Percentiles rank a stretch among this genome's conserved stretches.
Evolutionary conservation across 179 eudicot species (phyloP).

Genomic region (Carnegiea gigantea): DNA sequence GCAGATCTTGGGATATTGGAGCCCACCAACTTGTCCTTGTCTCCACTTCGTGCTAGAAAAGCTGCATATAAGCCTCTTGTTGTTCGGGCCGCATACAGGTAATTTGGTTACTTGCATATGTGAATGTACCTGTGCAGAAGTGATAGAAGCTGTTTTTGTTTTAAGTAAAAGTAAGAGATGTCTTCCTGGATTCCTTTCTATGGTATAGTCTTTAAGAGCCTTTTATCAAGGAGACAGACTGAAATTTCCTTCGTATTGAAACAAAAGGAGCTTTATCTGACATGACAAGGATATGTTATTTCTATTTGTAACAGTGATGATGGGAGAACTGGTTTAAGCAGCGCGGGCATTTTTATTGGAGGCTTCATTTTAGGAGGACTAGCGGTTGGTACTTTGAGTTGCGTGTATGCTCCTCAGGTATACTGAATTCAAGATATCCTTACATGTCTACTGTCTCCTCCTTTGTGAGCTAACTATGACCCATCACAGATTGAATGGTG

Average conservation of each 20-base stretch:
- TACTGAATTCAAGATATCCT: constrained; percentile 1
- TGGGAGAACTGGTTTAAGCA: constrained; percentile 43
- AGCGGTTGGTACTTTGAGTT: constrained; percentile 73
- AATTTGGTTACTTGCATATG: constrained; percentile 15
- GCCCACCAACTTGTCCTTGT: constrained; percentile 38
- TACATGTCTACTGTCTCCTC: not conserved
- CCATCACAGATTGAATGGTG: not conserved
- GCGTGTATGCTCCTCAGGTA: constrained; percentile 90
- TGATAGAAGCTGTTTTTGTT: no score
- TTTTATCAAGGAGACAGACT: not conserved
- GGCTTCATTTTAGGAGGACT: constrained; percentile 87
- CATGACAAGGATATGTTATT: constrained; percentile 8
- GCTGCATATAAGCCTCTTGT: constrained; percentile 39
- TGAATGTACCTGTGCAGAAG: not conserved
- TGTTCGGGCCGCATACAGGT: constrained; percentile 73
- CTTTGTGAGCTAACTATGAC: not conserved
- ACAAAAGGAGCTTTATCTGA: not conserved
- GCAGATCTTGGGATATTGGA: constrained; percentile 36
- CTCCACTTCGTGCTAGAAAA: constrained; percentile 32
- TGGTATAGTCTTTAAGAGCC: not conserved
- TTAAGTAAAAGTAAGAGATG: no score
- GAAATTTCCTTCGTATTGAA: not conserved
- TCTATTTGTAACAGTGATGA: constrained; percentile 46
- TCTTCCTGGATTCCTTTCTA: not conserved
- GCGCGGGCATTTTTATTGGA: constrained; percentile 54